A percentile compares a stretch with the other conserved stretches of the same genome.
Conservation (phyloP, 441 rosid genomes). For the Croton laevigatus region DNA sequence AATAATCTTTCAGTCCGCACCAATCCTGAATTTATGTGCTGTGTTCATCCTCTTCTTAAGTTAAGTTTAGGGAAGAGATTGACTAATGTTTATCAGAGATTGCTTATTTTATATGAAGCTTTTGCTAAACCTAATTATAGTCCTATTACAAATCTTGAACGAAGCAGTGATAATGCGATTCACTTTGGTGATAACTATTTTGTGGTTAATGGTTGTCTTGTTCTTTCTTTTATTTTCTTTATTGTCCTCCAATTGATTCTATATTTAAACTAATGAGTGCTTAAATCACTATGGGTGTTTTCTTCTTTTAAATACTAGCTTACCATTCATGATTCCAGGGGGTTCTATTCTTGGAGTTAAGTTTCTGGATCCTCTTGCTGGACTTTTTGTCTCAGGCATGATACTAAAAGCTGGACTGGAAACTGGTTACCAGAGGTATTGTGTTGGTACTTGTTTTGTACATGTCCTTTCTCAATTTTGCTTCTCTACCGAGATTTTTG, state of each 20-base stretch:
- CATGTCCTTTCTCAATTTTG: constrained; percentile 1
- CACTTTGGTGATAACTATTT: background rate
- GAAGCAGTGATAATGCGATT: background rate
- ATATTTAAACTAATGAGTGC: background rate
- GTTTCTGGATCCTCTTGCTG: constrained; percentile 94
- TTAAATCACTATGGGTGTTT: constrained; percentile 5
- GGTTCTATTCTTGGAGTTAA: constrained; percentile 87
- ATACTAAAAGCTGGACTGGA: constrained; percentile 76
- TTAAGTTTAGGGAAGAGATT: background rate
- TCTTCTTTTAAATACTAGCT: constrained; percentile 19
- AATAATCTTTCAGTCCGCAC: background rate
- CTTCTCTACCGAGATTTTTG: background rate
- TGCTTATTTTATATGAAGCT: background rate
- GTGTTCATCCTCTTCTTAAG: background rate
- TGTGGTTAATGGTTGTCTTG: background rate
- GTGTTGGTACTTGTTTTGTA: constrained; percentile 1
- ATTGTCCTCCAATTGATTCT: background rate
- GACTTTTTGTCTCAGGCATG: constrained; percentile 88
- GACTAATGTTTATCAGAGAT: background rate
- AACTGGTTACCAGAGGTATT: constrained; percentile 88
- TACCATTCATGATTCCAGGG: constrained; percentile 48
- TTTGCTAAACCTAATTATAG: background rate
- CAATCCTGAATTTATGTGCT: background rate
- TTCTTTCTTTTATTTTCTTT: background rate
- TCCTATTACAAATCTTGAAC: background rate